Evolutionary conservation across 225 moss, liverwort and hornwort species (phyloP), one percentile per base, ranked within the genome.

Genomic region (Straminergon stramineum): DNA sequence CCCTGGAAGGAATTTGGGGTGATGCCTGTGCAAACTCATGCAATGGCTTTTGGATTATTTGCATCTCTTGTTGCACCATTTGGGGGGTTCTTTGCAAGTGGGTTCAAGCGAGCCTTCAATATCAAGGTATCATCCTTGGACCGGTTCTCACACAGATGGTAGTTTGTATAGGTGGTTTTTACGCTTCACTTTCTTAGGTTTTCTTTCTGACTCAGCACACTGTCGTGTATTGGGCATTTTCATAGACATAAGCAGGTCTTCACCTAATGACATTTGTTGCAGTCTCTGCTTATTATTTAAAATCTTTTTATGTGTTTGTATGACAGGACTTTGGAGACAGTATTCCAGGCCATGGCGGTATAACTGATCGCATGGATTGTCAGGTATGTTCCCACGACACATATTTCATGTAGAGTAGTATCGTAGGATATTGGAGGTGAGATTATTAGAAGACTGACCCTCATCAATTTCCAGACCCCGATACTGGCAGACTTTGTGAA

Each of bases 1-100:
- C 94, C 96, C 43, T 96, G 96, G 99, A 96, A 91, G 86, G 97
- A 97, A 86, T 93, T 94, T 58, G 92, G 93, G 56, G 93, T 99
- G 62, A 96, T 99, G 97, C 99, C 99, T 53, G 96, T 96, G 89
- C 99, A 97, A 91, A 92, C 92, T 71, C 97, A 99, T 92, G 96
- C 96, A 20, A 97, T 99, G 97, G 99, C 88, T 57, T 95, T 99
- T 83, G 99, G 97, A 66, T 91, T 97, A 84, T 99, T 99, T 90
- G 96, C 99, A 66, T 97, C 99, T 69, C 97, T 96, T 87, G 96
- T 99, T 82, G 99, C 99, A 90, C 99, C 99, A 58, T 99, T 99
- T 94, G 99, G 99, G 75, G 99, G 99, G n/a, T 99, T 99, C 88
- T 99, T 99, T 92, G 99, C 99, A 61, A 99, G 99, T 89, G 99